phyloP scores from a whole-genome alignment of 306 rosid species.

The Sphenostylis stenocarpa region DNA sequence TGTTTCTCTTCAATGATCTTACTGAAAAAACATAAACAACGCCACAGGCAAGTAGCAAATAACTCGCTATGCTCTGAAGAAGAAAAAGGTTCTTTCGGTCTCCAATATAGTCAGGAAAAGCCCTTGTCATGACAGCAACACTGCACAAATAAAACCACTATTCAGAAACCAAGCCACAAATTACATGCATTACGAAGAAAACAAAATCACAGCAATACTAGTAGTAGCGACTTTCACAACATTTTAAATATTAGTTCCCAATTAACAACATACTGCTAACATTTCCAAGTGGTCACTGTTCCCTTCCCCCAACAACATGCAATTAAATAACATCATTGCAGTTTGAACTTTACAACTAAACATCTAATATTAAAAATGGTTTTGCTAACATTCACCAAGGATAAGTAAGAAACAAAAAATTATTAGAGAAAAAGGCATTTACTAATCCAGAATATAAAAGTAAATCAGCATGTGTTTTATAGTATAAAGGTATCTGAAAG shows the following conservation, averaged over 20 bases:
- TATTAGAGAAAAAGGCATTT: neutral
- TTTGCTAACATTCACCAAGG: neutral
- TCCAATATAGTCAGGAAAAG: conserved; percentile 55
- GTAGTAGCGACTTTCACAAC: neutral
- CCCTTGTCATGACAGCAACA: conserved; percentile 90
- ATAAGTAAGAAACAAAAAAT: neutral
- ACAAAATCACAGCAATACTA: neutral
- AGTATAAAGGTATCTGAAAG: too few relatives aligned
- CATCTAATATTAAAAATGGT: neutral
- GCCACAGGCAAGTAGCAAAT: conserved; percentile 81
- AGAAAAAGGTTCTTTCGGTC: conserved; percentile 49
- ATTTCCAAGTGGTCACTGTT: neutral
- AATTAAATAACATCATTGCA: neutral
- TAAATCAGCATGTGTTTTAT: neutral
- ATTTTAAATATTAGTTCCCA: neutral
- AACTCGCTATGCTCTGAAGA: conserved; percentile 72
- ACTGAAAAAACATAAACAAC: conserved; percentile 60
- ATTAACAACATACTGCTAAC: neutral
- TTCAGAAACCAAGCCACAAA: conserved; percentile 25
- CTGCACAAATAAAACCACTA: conserved; percentile 41
- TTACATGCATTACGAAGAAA: neutral
- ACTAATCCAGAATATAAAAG: neutral
- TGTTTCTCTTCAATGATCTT: conserved; percentile 33
- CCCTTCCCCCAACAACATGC: neutral
- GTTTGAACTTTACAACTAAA: neutral